Conservation (phyloP, 2,329 filamentous ascomycete species). For the Dothistroma septosporum region DNA sequence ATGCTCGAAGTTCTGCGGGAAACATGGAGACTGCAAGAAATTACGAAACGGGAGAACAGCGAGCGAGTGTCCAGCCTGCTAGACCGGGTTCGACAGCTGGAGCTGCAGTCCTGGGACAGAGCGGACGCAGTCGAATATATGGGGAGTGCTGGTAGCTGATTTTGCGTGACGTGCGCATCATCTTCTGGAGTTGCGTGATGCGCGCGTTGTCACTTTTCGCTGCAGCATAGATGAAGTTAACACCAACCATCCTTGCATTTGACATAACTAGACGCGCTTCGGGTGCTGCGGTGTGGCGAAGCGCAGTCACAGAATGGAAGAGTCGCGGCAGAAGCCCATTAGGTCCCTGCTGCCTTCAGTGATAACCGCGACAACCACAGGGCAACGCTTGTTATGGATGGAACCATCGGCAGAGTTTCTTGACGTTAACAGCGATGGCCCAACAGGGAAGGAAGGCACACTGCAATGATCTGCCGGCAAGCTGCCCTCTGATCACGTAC, state of each 20-base stretch:
- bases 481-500: too few relatives aligned
- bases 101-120: slow-evolving; percentile 70
- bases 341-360: not conserved
- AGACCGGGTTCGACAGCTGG: slow-evolving; percentile 57
- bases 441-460: not conserved
- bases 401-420: slow-evolving; percentile 2
- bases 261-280: not conserved
- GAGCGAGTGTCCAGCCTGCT: slow-evolving; percentile 55
- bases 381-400: not conserved
- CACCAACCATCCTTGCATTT: not conserved
- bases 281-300: not conserved
- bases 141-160: slow-evolving; percentile 14
- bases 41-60: slow-evolving; percentile 52
- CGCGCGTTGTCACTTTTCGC: not conserved
- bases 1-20: slow-evolving; percentile 58
- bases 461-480: too few relatives aligned
- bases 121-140: slow-evolving; percentile 60
- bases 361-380: not conserved
- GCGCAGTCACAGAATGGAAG: not conserved
- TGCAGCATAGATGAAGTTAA: not conserved
- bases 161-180: not conserved
- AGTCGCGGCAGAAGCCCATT: too few relatives aligned
- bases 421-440: not conserved
- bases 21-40: slow-evolving; percentile 60
- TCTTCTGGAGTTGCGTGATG: not conserved